Evolutionary conservation across 257 asterid species (phyloP), one percentile per base, ranked within the genome.

Genomic region (Solanum phureja): DNA sequence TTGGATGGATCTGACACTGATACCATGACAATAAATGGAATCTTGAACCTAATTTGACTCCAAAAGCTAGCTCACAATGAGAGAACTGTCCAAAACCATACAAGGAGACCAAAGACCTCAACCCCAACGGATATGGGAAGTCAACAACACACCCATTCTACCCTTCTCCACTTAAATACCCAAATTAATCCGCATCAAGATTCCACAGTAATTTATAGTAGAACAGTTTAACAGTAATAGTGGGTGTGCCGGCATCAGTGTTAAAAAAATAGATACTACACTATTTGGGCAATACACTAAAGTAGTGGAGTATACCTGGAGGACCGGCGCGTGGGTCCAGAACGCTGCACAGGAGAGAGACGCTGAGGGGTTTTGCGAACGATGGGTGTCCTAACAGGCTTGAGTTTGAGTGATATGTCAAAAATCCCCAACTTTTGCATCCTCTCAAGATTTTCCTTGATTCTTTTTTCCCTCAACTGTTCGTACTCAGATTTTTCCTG

Each of bases 351-450:
- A 62, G 94, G 93, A 83, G 96, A 68, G 85, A 76, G 83, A 84
- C 52, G 35, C 75, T 12, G 87, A 40, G 91, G 90, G 79, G 86
- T 86, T 88, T 76, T 93, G 83, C 92, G 86, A 27, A 69, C 11
- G 64, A 83, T 79, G 37, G 23, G 66, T 34, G 86, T 82, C 64
- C 90, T 93, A 74, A 86, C 24, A 52, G 96, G 86, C 85, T 90
- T 93, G 89, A 97, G 90, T 81, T 93, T 91, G 27, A 93, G 94
- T 62, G 99, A 94, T 7, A 97, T 91, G 86, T 93, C 94, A 38
- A 91, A 33, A 86, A 95, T 94, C 86, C 99, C 99, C 29, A 97
- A 94, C 86, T 95, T 94, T 83, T 95, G 91, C 99, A 97, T 94
- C 62, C 98, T 93, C 87, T 95, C 95, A 14, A 91, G 94, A 91